Base-by-base conservation (phyloP, 495 filamentous ascomycete genomes). In the Aspergillus indologenus region DNA sequence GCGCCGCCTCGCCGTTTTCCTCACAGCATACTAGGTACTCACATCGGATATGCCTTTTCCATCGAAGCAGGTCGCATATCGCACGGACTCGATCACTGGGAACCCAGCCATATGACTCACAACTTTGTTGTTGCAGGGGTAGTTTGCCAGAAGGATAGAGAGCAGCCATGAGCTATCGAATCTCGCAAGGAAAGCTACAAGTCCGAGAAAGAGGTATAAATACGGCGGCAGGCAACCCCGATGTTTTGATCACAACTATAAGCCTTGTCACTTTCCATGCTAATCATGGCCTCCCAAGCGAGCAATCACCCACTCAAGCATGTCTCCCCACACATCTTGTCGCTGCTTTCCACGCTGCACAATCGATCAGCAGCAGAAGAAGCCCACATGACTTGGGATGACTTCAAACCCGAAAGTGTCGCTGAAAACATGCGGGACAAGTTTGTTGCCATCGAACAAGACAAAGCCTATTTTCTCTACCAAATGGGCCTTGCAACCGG, bases 391-490 rank as follows among this genome's bases (percentile, higher is more conserved):
- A 40, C 7, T 40, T 40, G 34, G 34, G 34, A 40, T 40, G 34
- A 40, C 34, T 40, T 40, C 34, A 11, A 40, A 11, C 34, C 34
- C 7, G 34, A 14, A 14, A 15, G 5, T 7, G 34, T 40, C 34
- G 70, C 79, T 55, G 51, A 65, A 8, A 58, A 74, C 1, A 79
- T 80, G 77, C 62, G 53, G 9, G 77, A 80, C 54, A 80, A 83
- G 61, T 83, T 84, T 65, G 77, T 85, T 54, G 81, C 81, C 0
- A 67, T 85, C 0, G 81, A 84, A 19, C 65, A 78, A 11, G 79
- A 84, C 60, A 85, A 85, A 60, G 80, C 74, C 58, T 71, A 79
- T 3, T 70, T 84, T 31, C 62, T 83, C 6, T 85, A 85, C 59
- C 80, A 80, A 21, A 55, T 84, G 6, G 58, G 69, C 15, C 65